Conservation (phyloP, 1,139 yeast species). For the Geotrichum bryndzae region DNA sequence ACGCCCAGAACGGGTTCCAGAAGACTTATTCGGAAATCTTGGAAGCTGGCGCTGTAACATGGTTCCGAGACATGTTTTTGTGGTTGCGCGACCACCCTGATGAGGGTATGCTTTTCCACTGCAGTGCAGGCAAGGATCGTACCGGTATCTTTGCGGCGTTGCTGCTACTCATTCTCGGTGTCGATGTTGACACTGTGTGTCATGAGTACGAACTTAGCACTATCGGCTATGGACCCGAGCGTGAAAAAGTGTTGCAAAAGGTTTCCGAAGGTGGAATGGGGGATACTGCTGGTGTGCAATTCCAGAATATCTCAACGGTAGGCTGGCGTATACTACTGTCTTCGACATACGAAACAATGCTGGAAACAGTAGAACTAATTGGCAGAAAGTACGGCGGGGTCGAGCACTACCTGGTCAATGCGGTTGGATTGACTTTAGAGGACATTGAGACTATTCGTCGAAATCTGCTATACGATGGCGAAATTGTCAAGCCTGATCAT, state of each 20-base stretch:
- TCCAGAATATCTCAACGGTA: slow-evolving; percentile 24
- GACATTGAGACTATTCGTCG: slow-evolving; percentile 49
- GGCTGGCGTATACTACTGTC: slow-evolving; percentile 57
- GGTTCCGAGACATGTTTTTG: slow-evolving; percentile 46
- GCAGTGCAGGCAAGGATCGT: slow-evolving; percentile 85
- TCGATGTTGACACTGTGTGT: slow-evolving; percentile 59
- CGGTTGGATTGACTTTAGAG: slow-evolving; percentile 43
- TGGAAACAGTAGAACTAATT: slow-evolving; percentile 51
- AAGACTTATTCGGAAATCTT: slow-evolving; percentile 59
- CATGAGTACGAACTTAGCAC: slow-evolving; percentile 72
- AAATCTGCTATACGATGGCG: slow-evolving; percentile 33
- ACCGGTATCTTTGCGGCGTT: slow-evolving; percentile 74
- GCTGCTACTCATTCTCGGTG: slow-evolving; percentile 56
- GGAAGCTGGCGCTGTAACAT: slow-evolving; percentile 26
- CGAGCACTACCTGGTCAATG: slow-evolving; percentile 43
- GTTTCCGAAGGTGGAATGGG: slow-evolving; percentile 8
- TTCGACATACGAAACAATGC: slow-evolving; percentile 68
- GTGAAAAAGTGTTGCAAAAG: slow-evolving; percentile 20
- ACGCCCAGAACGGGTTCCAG: slow-evolving; percentile 60
- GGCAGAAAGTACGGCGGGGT: slow-evolving; percentile 53
- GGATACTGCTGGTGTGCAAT: neutral
- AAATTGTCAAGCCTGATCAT: slow-evolving; percentile 1
- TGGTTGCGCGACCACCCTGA: slow-evolving; percentile 49
- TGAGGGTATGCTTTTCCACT: slow-evolving; percentile 58
- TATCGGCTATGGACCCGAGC: slow-evolving; percentile 39